phyloP scores from a whole-genome alignment of 371 early-diverging fungal species.

The Mortierella sp. region DNA sequence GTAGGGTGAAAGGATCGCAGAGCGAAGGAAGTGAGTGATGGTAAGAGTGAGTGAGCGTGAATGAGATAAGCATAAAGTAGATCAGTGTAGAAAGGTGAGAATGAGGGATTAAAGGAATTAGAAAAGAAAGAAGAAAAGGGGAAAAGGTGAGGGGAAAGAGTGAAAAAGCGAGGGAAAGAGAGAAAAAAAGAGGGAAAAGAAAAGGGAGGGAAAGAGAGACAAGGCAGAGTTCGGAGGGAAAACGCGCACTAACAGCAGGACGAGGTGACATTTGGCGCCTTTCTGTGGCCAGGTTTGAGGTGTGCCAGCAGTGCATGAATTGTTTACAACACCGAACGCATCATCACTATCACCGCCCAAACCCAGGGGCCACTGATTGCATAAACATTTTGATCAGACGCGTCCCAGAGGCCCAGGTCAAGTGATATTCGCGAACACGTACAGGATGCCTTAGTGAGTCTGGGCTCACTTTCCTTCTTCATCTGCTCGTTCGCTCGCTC shows the following conservation, averaged over 20 bases:
- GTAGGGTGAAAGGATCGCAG: not conserved
- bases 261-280: not conserved
- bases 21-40: not conserved
- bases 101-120: not conserved
- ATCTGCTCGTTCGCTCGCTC: not conserved
- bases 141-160: not conserved
- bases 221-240: not conserved
- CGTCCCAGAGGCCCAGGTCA: not conserved
- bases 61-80: not conserved
- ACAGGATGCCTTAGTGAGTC: not conserved
- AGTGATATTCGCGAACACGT: not conserved
- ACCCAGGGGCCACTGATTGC: not conserved
- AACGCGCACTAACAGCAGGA: not conserved
- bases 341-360: not conserved
- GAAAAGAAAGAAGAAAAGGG: not conserved
- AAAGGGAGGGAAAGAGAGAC: not conserved
- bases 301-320: not conserved
- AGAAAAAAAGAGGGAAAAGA: not conserved
- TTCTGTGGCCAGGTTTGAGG: slow-evolving; percentile 1
- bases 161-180: not conserved
- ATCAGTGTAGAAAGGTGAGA: not conserved
- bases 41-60: not conserved
- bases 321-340: not conserved
- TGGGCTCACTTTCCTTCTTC: not conserved
- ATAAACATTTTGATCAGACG: not conserved